These are phyloP conservation scores for Pseudomicrostroma phylloplanum DNA, from an alignment of 1,284 basidiomycete genomes.

Conservation along the genomic window DNA sequence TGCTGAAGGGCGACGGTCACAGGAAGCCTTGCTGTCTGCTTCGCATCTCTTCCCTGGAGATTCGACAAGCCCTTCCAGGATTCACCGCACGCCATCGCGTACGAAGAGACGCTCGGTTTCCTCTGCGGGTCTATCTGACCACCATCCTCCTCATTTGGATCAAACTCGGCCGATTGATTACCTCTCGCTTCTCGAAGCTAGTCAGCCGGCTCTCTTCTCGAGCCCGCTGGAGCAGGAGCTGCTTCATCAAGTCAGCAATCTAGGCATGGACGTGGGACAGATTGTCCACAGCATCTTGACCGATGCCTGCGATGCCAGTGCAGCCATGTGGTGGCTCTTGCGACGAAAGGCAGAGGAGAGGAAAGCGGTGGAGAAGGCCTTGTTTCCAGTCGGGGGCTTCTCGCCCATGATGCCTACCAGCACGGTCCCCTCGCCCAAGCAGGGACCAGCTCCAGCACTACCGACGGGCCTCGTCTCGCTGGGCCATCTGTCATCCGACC, in stretches of 20 bases:
- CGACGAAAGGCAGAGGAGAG: constrained; percentile 69
- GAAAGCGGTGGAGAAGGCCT: constrained; percentile 46
- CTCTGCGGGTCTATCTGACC: constrained; percentile 47
- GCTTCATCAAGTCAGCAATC: constrained; percentile 64
- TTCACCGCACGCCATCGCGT: constrained; percentile 77
- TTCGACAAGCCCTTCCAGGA: constrained; percentile 30
- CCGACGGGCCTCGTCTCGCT: not conserved
- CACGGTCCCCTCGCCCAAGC: constrained; percentile 18
- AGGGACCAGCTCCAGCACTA: constrained; percentile 17
- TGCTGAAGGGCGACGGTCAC: no score
- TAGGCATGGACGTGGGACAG: constrained; percentile 90
- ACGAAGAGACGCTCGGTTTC: constrained; percentile 85
- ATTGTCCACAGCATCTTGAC: constrained; percentile 84
- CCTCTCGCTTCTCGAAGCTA: constrained; percentile 63
- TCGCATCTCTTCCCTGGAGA: no score
- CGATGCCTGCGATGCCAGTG: constrained; percentile 84
- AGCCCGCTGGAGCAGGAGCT: constrained; percentile 70
- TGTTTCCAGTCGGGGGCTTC: constrained; percentile 19
- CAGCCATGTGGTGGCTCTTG: constrained; percentile 95
- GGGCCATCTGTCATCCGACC: not conserved
- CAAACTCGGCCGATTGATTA: constrained; percentile 56
- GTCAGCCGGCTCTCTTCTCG: constrained; percentile 74
- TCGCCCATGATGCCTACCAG: not conserved
- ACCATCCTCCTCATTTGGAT: constrained; percentile 27
- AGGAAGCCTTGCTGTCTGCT: no score